Conservation (phyloP, 2,329 filamentous ascomycete species). For the Fusarium pseudonygamai region DNA sequence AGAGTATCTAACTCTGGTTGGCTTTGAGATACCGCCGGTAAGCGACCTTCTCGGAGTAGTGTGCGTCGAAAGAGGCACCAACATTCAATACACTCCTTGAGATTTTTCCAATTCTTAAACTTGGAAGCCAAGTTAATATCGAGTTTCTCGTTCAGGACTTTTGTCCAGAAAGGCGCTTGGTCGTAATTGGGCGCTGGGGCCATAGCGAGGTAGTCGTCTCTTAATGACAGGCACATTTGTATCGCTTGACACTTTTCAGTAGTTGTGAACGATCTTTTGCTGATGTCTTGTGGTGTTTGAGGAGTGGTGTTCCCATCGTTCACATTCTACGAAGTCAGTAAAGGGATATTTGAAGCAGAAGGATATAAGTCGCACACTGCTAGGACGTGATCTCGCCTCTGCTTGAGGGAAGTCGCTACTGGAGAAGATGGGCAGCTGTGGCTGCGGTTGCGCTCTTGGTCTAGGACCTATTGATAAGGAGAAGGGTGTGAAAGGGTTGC, state of each 20-base stretch:
- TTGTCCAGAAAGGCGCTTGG: slow-evolving; percentile 9
- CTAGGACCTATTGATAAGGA: neutral
- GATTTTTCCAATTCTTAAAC: neutral
- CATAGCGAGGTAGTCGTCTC: neutral
- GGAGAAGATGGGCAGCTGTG: accelerated
- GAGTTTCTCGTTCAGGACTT: accelerated
- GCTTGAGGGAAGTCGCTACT: accelerated
- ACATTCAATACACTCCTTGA: accelerated
- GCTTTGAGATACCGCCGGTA: accelerated
- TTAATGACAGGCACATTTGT: neutral
- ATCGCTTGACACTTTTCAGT: neutral
- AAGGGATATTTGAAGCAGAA: accelerated
- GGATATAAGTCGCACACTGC: neutral
- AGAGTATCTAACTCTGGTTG: neutral
- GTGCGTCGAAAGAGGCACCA: accelerated
- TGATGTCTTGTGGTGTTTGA: neutral
- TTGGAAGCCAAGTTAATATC: accelerated
- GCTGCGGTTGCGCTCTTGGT: neutral
- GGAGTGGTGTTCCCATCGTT: neutral
- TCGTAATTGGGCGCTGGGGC: accelerated
- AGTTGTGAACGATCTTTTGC: accelerated
- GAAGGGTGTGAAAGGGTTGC: neutral
- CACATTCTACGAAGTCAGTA: neutral
- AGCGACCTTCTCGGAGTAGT: accelerated
- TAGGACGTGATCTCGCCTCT: neutral